Percentiles rank a stretch among this genome's conserved stretches.
These are phyloP conservation scores for Aspergillus felis DNA, from an alignment of 2,329 filamentous ascomycete genomes.

Conservation along the genomic window DNA sequence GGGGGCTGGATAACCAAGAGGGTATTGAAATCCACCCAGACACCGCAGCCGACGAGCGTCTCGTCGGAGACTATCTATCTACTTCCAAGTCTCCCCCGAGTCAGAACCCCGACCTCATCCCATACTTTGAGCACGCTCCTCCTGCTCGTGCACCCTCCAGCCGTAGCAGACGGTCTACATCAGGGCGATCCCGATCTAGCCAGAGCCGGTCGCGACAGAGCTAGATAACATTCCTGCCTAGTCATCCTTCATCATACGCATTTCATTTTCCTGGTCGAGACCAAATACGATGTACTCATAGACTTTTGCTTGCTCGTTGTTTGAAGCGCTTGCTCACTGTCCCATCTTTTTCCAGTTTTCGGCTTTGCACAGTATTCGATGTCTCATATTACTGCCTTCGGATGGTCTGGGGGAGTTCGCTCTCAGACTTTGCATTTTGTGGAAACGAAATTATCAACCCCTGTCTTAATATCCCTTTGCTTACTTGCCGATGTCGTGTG, in stretches of 20 bases:
- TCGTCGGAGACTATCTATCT: constrained; percentile 36
- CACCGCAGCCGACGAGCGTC: constrained; percentile 43
- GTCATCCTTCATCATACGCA: not conserved
- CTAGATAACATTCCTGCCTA: not conserved
- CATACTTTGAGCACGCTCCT: constrained; percentile 42
- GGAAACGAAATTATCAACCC: no score
- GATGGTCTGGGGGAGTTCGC: not conserved
- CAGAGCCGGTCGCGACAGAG: constrained; percentile 22
- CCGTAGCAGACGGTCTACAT: constrained; percentile 34
- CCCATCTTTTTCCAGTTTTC: not conserved
- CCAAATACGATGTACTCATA: not conserved
- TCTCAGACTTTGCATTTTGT: not conserved
- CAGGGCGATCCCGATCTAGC: constrained; percentile 35
- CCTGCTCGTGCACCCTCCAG: constrained; percentile 30
- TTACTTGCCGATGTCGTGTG: no score
- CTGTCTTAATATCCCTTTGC: not conserved
- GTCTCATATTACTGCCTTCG: not conserved
- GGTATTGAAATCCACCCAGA: constrained; percentile 48
- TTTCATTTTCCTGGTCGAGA: not conserved
- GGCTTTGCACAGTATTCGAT: not conserved
- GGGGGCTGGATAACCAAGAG: constrained; percentile 37
- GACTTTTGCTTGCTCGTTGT: not conserved
- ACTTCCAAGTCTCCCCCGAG: constrained; percentile 41
- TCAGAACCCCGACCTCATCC: constrained; percentile 44
- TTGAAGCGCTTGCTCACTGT: not conserved